Evolutionary conservation across 2,329 filamentous ascomycete genomes (phyloP), one percentile per base, ranked within the genome.

Genomic region (Ilyonectria mors-panacis): DNA sequence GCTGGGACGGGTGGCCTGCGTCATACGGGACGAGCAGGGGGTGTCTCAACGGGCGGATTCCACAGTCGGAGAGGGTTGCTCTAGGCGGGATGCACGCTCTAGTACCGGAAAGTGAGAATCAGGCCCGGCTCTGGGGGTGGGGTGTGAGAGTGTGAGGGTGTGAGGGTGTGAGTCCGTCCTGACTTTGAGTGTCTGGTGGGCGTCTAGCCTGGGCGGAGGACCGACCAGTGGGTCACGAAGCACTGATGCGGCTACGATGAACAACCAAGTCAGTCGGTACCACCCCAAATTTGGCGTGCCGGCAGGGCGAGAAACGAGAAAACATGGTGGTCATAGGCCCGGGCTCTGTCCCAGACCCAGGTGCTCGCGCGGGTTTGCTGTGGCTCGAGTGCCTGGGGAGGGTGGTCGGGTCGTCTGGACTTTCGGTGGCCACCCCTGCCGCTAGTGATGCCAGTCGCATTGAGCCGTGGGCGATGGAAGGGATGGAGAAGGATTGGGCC

Each of bases 21-120:
- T 77, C 76, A 78, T 78, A 72, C 71, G 74, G 76, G 72, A 66
- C 70, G 71, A 70, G 70, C 75, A 79, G 73, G 79, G 77, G 76
- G 74, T 77, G 76, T 77, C 72, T 79, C 76, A 77, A 76, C 74
- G 75, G 78, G 77, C 73, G 75, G 76, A 77, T 76, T 75, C 73
- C 74, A 76, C 63, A 70, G 58, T 67, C 57, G 56, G 60, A 60
- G 63, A 68, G 66, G 70, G 69, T 67, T 70, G 68, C 53, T 58
- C 42, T 47, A 62, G 67, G 67, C 71, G 72, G 73, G 67, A 76
- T 68, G 70, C 65, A 64, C 47, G 42, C 50, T 63, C 63, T 73
- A 75, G 74, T 71, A 70, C 70, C 64, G 70, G 70, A 67, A 54
- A 63, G 69, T 57, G 63, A 72, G 63, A 69, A 67, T 63, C 71